Base-by-base conservation (phyloP, 306 rosid species). In the Prinsepia uniflora region DNA sequence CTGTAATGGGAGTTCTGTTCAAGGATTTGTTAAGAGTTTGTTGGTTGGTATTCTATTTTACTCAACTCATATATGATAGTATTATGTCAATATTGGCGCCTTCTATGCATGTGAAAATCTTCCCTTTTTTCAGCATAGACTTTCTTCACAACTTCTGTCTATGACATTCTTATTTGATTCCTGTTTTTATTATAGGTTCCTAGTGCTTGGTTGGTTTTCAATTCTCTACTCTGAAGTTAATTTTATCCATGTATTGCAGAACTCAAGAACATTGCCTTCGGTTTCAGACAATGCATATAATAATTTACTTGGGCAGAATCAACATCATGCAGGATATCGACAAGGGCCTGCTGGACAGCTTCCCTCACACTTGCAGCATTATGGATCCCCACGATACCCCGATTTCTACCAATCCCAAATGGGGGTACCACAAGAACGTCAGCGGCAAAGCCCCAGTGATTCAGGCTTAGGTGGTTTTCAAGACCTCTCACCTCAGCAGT, bases 401-500 rank as follows among this genome's bases (percentile, higher is more conserved):
- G 39, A 77, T 66, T 8, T 50, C 52, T 19, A 78, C 57, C 78
- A 44, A 39, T 67, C 89, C 5, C 76, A 74, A 75, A 8, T 42
- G n/a, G 80, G 44, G 46, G 19, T 49, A 41, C 34, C 67, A 30
- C 84, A 72, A 44, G 83, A 83, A 65, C 76, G 60, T 53, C 74
- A 76, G 65, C 83, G 73, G 47, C 84, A 68, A 36, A 40, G 70
- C 59, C 34, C 45, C 67, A 53, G 68, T 69, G 66, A 65, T 53
- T 76, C 52, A 43, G 9, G 47, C 44, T 7, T 19, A 58, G 78
- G 66, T 46, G 81, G 73, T 60, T 17, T 67, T 45, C 78, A 44
- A 62, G 77, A 84, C 67, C 65, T 70, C 42, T 47, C 79, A 52
- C 50, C 89, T 60, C 63, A 75, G 64, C 83, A 86, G 60, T 84